A percentile compares a stretch with the other conserved stretches of the same genome.
These are phyloP conservation scores for Sonneratia caseolaris DNA, from an alignment of 345 rosid species.

Conservation along the genomic window DNA sequence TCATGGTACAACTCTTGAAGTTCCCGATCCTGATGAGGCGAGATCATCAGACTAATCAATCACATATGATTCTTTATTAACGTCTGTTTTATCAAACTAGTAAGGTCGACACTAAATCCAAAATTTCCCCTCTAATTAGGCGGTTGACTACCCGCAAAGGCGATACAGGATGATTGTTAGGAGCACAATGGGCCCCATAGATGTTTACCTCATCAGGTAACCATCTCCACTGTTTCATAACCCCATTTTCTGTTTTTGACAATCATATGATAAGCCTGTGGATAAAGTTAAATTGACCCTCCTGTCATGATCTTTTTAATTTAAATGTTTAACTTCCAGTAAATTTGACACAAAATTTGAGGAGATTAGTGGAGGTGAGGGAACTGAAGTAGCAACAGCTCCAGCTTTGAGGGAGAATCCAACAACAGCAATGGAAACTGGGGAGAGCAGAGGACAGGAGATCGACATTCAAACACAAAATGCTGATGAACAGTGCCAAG, in stretches of 20 bases:
- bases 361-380: background rate
- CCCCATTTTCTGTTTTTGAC: background rate
- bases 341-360: constrained; percentile 6
- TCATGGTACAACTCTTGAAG: constrained; percentile 96
- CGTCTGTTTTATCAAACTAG: background rate
- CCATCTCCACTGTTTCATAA: background rate
- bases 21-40: constrained; percentile 99
- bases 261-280: background rate
- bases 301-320: background rate
- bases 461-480: background rate
- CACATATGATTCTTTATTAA: background rate
- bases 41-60: constrained; percentile 13
- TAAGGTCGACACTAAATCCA: background rate
- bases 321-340: background rate
- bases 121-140: constrained; percentile 27
- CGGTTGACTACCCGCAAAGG: constrained; percentile 81
- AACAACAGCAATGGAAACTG: background rate
- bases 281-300: background rate
- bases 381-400: background rate
- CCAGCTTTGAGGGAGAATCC: background rate
- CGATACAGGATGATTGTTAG: constrained; percentile 84
- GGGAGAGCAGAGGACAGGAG: background rate
- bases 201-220: constrained; percentile 93
- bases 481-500: background rate
- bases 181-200: constrained; percentile 97